These are phyloP conservation scores for Aspergillus arachidicola DNA, from an alignment of 2,329 filamentous ascomycete species.

Conservation along the genomic window DNA sequence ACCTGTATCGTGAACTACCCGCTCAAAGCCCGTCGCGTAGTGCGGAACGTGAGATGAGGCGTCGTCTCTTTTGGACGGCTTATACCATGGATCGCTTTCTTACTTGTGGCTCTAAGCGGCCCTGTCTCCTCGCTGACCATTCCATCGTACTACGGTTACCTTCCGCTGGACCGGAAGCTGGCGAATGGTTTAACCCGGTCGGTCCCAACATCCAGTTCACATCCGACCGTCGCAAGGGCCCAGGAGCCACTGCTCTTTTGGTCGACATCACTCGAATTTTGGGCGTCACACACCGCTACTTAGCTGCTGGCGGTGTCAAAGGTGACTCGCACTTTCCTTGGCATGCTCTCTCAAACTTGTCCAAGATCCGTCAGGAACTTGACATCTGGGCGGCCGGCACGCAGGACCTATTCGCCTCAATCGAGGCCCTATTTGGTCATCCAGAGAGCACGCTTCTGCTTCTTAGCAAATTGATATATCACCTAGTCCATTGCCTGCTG, in stretches of 20 bases:
- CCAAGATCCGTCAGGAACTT: slow-evolving; percentile 81
- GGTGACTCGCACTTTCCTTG: slow-evolving; percentile 89
- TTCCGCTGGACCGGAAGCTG: slow-evolving; percentile 65
- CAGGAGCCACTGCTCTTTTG: slow-evolving; percentile 77
- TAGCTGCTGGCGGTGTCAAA: slow-evolving; percentile 83
- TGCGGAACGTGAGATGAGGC: slow-evolving; percentile 72
- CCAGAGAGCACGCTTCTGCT: slow-evolving; percentile 77
- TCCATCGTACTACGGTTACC: slow-evolving; percentile 75
- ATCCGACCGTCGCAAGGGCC: slow-evolving; percentile 69
- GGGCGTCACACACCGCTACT: slow-evolving; percentile 79
- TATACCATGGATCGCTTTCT: slow-evolving; percentile 85
- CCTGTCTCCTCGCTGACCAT: slow-evolving; percentile 77
- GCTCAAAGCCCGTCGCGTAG: slow-evolving; percentile 59
- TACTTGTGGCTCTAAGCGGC: slow-evolving; percentile 77
- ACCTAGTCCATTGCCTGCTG: slow-evolving; percentile 82
- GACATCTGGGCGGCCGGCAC: slow-evolving; percentile 84
- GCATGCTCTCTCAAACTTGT: slow-evolving; percentile 82
- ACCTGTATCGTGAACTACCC: slow-evolving; percentile 76
- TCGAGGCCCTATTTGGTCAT: slow-evolving; percentile 75
- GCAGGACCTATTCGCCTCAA: slow-evolving; percentile 74
- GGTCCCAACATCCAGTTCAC: slow-evolving; percentile 76
- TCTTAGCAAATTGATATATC: slow-evolving; percentile 83
- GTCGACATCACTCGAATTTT: slow-evolving; percentile 83
- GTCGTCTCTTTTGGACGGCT: slow-evolving; percentile 86
- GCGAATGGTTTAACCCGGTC: slow-evolving; percentile 78